Base-by-base conservation (phyloP, 1,284 basidiomycete genomes). In the Marasmius tenuissimus region DNA sequence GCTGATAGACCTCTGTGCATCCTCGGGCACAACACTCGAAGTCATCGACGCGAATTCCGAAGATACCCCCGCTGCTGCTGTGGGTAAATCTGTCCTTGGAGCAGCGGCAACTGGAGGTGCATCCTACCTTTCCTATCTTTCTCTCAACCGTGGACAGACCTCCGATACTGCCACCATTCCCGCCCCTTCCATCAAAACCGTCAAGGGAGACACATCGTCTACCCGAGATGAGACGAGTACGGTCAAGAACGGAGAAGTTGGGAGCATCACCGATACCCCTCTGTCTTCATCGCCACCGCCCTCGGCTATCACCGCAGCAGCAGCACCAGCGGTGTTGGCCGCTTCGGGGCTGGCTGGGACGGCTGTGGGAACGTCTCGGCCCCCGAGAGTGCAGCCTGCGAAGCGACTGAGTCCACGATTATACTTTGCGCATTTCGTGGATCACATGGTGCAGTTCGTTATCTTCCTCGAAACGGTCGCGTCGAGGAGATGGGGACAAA, bases 391-490 rank as follows among this genome's bases (percentile, higher is more conserved):
- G 18, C 70, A 67, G 22, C 73, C 73, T 1, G 71, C 78, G 59
- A 84, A 85, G 63, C 81, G 87, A 0, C 92, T 94, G 0, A 94
- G 94, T 0, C 95, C 96, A 0, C 82, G 89, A 1, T 81, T 91
- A 37, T 98, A 95, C 74, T 98, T 98, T 70, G 89, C 96, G 0
- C 94, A 97, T 73, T 99, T 98, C 67, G 90, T 98, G 47, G 93
- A 96, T 68, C 94, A 97, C 69, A 88, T 90, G 63, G 81, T 81
- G 1, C 86, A 93, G 59, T 97, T 99, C 68, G 83, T 93, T 42
- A 81, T 85, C 1, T 99, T 98, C 75, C 83, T 99, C 7, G 96
- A 99, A 77, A 88, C 88, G 0, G 91, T 98, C 12, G 93, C 94
- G 0, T 72, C 80, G 50, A 83, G 85, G 20, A 81, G 95, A 12